phyloP scores from a whole-genome alignment of 208 protist genomes.

The Trypanosoma grayi region DNA sequence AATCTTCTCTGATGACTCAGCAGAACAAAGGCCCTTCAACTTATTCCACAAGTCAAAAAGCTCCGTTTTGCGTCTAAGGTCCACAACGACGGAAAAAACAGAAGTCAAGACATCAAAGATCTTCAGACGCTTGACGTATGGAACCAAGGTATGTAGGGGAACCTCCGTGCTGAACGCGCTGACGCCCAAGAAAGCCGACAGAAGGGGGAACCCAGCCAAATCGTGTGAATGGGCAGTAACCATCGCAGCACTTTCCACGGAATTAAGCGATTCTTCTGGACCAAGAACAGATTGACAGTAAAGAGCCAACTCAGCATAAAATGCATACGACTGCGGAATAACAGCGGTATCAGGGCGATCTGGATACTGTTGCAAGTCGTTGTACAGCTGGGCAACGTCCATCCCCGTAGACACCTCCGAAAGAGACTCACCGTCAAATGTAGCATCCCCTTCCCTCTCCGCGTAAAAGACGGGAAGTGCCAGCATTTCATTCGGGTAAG shows the following conservation, averaged over 20 bases:
- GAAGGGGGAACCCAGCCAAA: conserved; percentile 53
- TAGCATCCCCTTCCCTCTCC: conserved; percentile 55
- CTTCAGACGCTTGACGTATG: conserved; percentile 67
- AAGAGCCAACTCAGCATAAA: conserved; percentile 81
- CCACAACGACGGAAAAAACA: conserved; percentile 73
- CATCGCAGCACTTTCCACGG: background rate
- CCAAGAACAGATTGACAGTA: conserved; percentile 52
- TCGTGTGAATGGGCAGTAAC: conserved; percentile 56
- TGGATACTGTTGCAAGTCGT: conserved; percentile 35
- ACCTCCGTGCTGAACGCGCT: conserved; percentile 53
- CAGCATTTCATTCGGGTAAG: conserved; percentile 36
- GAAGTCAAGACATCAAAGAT: conserved; percentile 72
- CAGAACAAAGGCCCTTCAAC: conserved; percentile 76
- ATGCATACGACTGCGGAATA: conserved; percentile 54
- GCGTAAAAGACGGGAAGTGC: conserved; percentile 63
- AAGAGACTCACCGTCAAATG: conserved; percentile 43
- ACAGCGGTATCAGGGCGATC: conserved; percentile 19
- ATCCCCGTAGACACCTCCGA: conserved; percentile 31
- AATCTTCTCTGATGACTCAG: conserved; percentile 66
- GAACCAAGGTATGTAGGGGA: conserved; percentile 45
- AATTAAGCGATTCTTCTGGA: conserved; percentile 13
- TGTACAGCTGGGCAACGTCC: conserved; percentile 53
- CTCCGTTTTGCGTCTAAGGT: conserved; percentile 70
- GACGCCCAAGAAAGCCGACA: conserved; percentile 51
- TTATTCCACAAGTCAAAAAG: conserved; percentile 78